Evolutionary conservation across 2,329 filamentous ascomycete species (phyloP), one percentile per base, ranked within the genome.

Genomic region (Aureobasidium uvarum): DNA sequence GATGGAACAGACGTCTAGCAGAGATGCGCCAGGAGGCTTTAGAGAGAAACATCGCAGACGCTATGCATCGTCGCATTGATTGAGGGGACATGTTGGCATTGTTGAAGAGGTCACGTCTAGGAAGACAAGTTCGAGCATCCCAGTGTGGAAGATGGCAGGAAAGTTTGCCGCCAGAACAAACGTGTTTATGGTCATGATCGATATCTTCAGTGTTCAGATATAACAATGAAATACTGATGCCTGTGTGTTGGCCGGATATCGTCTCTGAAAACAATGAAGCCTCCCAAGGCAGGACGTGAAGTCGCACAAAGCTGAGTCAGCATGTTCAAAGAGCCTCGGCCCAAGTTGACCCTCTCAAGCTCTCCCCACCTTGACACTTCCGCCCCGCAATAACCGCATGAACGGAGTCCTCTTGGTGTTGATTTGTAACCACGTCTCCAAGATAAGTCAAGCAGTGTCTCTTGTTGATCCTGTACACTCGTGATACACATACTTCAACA

Each of bases 281-380:
- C 55, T 59, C 20, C 2, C n/a, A 33, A 48, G 14, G 18, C 56
- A 60, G 41, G 56, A 60, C 41, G 31, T 60, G 43, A 48, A 46
- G 56, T 60, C 25, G 56, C n/a, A 60, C 56, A 48, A 60, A 16
- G 41, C 56, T 28, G 28, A 60, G 25, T 60, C 56, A 60, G 56
- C 56, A 38, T 11, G 6, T 3, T 11, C 11, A 36, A 45, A 36
- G 13, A 46, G 56, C 56, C 56, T 46, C 56, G 56, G 56, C 43
- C 48, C 41, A 48, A 48, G n/a, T 18, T 48, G 41, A 48, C 36
- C 50, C 50, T 33, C 8, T 3, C 20, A n/a, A 55, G 52, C 52
- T 55, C 52, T 55, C 52, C 36, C 52, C 52, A 39, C 33, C 54
- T 45, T 38, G 16, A 25, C 23, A 54, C 13, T 23, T 10, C n/a